These are phyloP conservation scores for Candida fluviatilis DNA, from an alignment of 805 yeast species.

Conservation along the genomic window DNA sequence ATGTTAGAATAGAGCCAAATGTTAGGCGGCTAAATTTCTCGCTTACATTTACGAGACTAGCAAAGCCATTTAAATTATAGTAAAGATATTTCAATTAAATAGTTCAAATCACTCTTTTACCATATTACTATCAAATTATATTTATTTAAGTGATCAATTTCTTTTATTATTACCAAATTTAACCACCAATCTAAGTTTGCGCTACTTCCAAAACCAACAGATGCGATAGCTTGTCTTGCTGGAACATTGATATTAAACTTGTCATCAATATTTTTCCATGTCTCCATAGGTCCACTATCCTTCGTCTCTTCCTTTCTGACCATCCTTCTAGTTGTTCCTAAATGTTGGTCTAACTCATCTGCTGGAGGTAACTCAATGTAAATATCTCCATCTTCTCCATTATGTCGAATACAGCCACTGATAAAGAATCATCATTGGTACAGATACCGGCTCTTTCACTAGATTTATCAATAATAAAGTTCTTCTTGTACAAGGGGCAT, in stretches of 20 bases:
- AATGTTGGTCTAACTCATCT: not conserved
- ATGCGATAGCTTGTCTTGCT: too few relatives aligned
- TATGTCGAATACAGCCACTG: not conserved
- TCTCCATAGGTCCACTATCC: not conserved
- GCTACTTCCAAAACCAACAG: too few relatives aligned
- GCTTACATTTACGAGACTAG: too few relatives aligned
- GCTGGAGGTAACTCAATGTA: not conserved
- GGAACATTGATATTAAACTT: not conserved
- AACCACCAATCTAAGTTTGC: too few relatives aligned
- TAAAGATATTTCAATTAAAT: too few relatives aligned
- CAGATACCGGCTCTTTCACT: not conserved
- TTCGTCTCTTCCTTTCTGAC: not conserved
- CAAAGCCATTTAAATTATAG: too few relatives aligned
- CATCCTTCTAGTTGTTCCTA: not conserved
- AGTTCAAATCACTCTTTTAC: too few relatives aligned
- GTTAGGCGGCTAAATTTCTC: too few relatives aligned
- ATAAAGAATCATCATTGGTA: not conserved
- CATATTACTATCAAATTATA: too few relatives aligned
- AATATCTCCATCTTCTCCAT: not conserved
- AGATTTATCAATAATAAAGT: not conserved
- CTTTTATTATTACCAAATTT: too few relatives aligned
- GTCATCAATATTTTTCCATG: not conserved
- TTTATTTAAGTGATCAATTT: too few relatives aligned
- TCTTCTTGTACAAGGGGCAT: not conserved
- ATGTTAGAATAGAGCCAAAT: too few relatives aligned